These are phyloP conservation scores for Populus hybrid DNA, from an alignment of 441 rosid species.

Conservation along the genomic window DNA sequence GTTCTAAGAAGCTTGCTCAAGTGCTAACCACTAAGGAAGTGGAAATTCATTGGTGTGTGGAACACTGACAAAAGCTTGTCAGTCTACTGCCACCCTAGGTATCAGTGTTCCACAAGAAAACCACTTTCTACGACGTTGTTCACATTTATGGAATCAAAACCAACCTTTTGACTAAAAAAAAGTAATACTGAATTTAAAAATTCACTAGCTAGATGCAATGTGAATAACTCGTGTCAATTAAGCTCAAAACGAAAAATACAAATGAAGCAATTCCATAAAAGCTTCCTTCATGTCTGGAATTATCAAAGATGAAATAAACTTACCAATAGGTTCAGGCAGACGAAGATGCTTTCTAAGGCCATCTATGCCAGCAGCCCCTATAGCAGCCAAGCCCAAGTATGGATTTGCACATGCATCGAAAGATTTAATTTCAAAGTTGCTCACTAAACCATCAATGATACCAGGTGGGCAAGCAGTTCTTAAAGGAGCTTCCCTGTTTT, in stretches of 20 bases:
- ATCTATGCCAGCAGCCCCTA: conserved; percentile 84
- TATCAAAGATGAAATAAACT: conserved; percentile 9
- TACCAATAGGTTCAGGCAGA: conserved; percentile 80
- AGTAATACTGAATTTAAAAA: background rate
- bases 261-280: background rate
- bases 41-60: background rate
- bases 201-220: conserved; percentile 1
- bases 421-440: conserved; percentile 91
- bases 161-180: background rate
- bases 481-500: conserved; percentile 85
- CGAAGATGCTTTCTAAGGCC: conserved; percentile 69
- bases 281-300: background rate
- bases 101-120: background rate
- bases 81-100: background rate
- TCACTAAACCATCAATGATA: conserved; percentile 59
- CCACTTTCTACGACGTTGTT: background rate
- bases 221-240: background rate
- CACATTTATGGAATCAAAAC: background rate
- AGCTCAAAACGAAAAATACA: background rate
- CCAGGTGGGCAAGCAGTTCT: conserved; percentile 96
- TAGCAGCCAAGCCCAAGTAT: conserved; percentile 70
- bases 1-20: background rate
- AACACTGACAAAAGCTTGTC: background rate
- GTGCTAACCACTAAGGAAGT: background rate
- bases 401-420: conserved; percentile 95